Percentiles rank a stretch among this genome's conserved stretches.
Conservation (phyloP, 257 asterid genomes). For the Capsicum pubescens region DNA sequence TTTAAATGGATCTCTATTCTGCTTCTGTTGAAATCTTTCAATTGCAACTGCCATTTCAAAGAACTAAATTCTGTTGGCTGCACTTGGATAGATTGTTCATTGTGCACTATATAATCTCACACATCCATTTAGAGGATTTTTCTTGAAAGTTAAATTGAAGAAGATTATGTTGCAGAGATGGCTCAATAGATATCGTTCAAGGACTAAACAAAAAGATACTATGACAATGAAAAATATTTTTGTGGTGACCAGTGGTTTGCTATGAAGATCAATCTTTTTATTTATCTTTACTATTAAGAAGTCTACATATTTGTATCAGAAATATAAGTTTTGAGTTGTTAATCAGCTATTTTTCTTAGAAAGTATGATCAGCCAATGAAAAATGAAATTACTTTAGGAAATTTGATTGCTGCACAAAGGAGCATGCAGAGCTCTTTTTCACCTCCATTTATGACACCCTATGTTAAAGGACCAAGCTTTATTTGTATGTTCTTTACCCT, state of each 20-base stretch:
- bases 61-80: not conserved
- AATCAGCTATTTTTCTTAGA: not conserved
- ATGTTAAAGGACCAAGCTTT: not conserved
- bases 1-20: slow-evolving; percentile 12
- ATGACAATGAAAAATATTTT: slow-evolving; percentile 7
- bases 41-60: slow-evolving; percentile 25
- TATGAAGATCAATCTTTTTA: not conserved
- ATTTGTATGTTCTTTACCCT: slow-evolving; percentile 1
- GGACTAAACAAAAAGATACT: not conserved
- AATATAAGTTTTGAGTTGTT: not conserved
- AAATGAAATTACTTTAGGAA: not conserved
- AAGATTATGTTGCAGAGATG: not conserved
- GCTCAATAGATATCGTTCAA: not conserved
- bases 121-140: not conserved
- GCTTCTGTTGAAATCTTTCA: slow-evolving; percentile 10
- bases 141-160: not conserved
- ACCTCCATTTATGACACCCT: not conserved
- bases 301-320: slow-evolving; percentile 4
- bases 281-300: slow-evolving; percentile 12
- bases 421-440: not conserved
- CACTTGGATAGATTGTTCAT: slow-evolving; percentile 10
- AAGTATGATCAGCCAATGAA: slow-evolving; percentile 8
- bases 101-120: not conserved
- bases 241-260: not conserved
- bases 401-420: not conserved